These are phyloP conservation scores for Sisymbrium irio DNA, from an alignment of 345 rosid species.

Conservation along the genomic window DNA sequence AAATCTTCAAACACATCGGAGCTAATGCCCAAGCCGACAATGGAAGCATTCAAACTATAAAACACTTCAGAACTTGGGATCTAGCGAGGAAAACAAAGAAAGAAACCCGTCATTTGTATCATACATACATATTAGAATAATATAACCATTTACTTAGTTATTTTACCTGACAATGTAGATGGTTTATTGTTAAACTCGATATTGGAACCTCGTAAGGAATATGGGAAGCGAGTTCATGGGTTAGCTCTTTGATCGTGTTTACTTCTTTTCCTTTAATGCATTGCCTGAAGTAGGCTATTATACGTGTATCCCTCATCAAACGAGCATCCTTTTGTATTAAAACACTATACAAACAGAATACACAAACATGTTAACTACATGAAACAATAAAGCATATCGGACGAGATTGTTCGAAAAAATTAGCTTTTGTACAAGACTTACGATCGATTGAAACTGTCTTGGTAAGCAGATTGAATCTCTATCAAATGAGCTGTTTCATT, in stretches of 20 bases:
- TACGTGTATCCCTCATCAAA: conserved; percentile 69
- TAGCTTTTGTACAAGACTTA: conserved; percentile 41
- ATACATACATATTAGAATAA: background rate
- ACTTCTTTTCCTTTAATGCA: conserved; percentile 62
- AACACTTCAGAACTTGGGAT: conserved; percentile 60
- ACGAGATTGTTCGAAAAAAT: conserved; percentile 1
- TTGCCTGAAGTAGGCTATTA: conserved; percentile 85
- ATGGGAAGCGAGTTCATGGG: conserved; percentile 75
- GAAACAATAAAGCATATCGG: background rate
- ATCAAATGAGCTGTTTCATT: conserved; percentile 47
- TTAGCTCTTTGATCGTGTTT: conserved; percentile 75
- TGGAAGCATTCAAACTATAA: conserved; percentile 78
- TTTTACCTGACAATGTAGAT: conserved; percentile 78
- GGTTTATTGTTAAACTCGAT: conserved; percentile 64
- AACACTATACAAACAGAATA: conserved; percentile 39
- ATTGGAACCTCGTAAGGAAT: conserved; percentile 88
- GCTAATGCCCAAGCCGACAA: conserved; percentile 87
- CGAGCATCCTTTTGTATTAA: conserved; percentile 62
- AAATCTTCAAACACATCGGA: conserved; percentile 54
- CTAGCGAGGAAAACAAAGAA: conserved; percentile 36
- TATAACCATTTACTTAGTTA: background rate
- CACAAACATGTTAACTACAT: background rate
- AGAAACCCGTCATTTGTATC: background rate
- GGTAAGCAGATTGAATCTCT: conserved; percentile 68
- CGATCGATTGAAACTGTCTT: conserved; percentile 70